phyloP scores from a whole-genome alignment of 2,329 filamentous ascomycete genomes.

The Aspergillaceae sp. region DNA sequence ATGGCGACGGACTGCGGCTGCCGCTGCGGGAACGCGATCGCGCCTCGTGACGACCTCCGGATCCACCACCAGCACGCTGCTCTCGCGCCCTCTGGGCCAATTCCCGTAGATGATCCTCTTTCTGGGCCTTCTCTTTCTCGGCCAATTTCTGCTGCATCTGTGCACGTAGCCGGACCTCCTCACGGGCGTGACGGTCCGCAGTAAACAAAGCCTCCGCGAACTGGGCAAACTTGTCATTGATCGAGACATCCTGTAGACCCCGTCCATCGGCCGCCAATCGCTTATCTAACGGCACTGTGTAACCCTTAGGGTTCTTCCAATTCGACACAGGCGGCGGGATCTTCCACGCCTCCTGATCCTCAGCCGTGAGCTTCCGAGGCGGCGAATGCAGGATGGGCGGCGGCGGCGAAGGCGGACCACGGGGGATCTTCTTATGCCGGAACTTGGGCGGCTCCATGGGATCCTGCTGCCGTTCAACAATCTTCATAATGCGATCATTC shows the following conservation, averaged over 20 bases:
- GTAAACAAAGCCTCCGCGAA: constrained; percentile 92
- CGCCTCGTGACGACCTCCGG: constrained; percentile 35
- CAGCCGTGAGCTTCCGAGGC: constrained; percentile 86
- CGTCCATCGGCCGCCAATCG: constrained; percentile 87
- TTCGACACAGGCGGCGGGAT: constrained; percentile 87
- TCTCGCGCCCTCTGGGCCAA: constrained; percentile 87
- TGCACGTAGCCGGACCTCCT: constrained; percentile 86
- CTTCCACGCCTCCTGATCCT: constrained; percentile 95
- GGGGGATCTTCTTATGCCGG: constrained; percentile 96
- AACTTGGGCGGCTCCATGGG: constrained; percentile 97
- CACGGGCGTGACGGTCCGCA: constrained; percentile 85
- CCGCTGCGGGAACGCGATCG: constrained; percentile 39
- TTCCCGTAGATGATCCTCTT: constrained; percentile 82
- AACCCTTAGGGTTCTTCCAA: constrained; percentile 99
- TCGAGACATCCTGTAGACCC: constrained; percentile 83
- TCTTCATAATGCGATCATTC: constrained; percentile 96
- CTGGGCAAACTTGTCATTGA: constrained; percentile 97
- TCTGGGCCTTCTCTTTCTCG: constrained; percentile 91
- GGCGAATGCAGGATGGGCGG: constrained; percentile 93
- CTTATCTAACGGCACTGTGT: constrained; percentile 92
- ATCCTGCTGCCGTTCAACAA: constrained; percentile 86
- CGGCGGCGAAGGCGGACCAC: constrained; percentile 83
- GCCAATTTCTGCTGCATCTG: constrained; percentile 93
- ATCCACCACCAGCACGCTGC: constrained; percentile 50
- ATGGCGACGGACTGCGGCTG: constrained; percentile 35